phyloP scores from a whole-genome alignment of 257 asterid genomes.

The Nicotiana paniculata region DNA sequence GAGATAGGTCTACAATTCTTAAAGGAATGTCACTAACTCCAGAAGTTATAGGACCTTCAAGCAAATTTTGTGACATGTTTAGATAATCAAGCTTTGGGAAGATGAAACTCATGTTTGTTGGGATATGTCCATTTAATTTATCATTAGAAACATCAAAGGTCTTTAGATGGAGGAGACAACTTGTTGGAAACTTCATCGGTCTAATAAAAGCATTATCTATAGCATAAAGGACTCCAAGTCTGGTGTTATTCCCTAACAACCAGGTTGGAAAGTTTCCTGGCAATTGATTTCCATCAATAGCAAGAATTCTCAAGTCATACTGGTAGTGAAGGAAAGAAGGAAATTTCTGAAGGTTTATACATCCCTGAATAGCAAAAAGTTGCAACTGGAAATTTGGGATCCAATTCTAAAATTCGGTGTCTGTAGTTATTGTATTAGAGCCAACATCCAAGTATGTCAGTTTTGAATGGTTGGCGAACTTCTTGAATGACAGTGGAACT shows the following conservation, averaged over 20 bases:
- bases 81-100: background rate
- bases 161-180: background rate
- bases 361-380: rapidly evolving
- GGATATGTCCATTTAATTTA: background rate
- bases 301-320: slow-evolving; percentile 8
- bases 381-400: background rate
- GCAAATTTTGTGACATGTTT: background rate
- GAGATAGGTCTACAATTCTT: rapidly evolving
- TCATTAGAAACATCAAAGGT: background rate
- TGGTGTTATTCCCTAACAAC: background rate
- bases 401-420: background rate
- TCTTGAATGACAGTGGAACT: no score
- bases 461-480: no score
- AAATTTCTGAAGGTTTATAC: background rate
- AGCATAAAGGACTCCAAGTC: background rate
- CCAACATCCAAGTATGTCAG: no score
- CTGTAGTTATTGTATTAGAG: background rate
- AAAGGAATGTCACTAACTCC: background rate
- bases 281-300: background rate
- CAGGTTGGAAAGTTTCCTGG: background rate
- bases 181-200: background rate
- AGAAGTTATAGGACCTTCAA: background rate
- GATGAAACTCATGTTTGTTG: background rate
- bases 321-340: background rate
- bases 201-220: background rate